Base-by-base conservation (phyloP, 768 basidiomycete species). In the Chalciporus chontae region DNA sequence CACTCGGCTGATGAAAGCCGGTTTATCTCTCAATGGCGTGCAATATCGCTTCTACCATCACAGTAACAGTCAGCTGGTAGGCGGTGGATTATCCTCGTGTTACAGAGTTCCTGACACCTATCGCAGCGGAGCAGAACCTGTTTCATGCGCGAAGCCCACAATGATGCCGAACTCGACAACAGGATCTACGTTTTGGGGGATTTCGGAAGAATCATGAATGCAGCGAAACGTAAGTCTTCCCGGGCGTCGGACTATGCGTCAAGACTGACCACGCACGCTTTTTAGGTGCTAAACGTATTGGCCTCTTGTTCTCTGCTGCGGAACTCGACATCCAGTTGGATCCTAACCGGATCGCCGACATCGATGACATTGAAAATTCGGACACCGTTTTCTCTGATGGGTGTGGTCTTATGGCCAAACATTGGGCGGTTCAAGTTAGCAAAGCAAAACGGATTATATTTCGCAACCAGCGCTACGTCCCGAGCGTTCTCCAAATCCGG, bases 1-100 rank as follows among this genome's bases (percentile, higher is more conserved):
- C 39, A 57, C 67, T 17, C 72, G 80, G 27, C 60, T 85, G 52
- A 71, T 85, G 64, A 76, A 74, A 51, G 67, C 70, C 0, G 84
- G 84, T 0, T 50, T 87, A 1, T 77, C 76, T 56, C 56, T 84
- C 56, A 85, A 86, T 52, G 73, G 71, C 1, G 63, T 74, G 0
- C 79, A 84, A 54, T 84, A 85, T 61, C 77, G 84, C 2, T 86
- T 85, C 60, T 85, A 84, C 51, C 80, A 81, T 48, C 84, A 87
- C 50, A 84, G 84, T 37, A 84, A 85, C 58, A 85, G 82, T 52
- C 84, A 87, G 54, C 57, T 85, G 60, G 83, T 83, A 52, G 72
- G 65, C 7, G 18, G 11, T 11, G 10, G n/a, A 26, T 10, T 10
- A 3, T 38, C 23, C 10, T 37, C 0, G 5, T 1, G 29, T 44